Evolutionary conservation across 2,329 filamentous ascomycete species (phyloP).

Genomic region (Fusarium sublunatum): DNA sequence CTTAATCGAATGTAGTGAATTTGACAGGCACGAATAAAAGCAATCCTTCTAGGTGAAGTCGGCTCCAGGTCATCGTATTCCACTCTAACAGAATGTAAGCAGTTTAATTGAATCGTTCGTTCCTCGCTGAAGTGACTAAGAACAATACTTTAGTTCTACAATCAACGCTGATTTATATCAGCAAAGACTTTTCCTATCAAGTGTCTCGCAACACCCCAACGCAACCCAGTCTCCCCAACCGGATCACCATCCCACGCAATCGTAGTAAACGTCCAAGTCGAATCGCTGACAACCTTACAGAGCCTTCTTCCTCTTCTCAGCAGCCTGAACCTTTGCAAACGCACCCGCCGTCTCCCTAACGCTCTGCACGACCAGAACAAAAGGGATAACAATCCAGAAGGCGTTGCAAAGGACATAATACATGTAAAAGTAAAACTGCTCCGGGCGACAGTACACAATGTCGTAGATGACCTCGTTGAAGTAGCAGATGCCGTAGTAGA

Average conservation of each 20-base stretch:
- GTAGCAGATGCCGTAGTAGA: slow-evolving; percentile 63
- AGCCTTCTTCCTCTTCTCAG: slow-evolving; percentile 44
- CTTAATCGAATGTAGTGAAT: no score
- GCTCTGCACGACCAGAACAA: slow-evolving; percentile 48
- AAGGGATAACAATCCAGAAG: slow-evolving; percentile 65
- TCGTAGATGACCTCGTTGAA: slow-evolving; percentile 56
- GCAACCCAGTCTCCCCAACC: background rate
- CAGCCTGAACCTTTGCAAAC: slow-evolving; percentile 46
- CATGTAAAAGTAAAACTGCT: slow-evolving; percentile 63
- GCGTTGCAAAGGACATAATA: slow-evolving; percentile 65
- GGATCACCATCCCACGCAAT: background rate
- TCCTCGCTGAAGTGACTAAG: no score
- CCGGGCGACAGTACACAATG: slow-evolving; percentile 61
- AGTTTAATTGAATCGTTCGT: background rate
- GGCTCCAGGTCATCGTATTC: no score
- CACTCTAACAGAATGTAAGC: no score
- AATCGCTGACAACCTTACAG: background rate
- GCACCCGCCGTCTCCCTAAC: slow-evolving; percentile 40
- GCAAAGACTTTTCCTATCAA: background rate
- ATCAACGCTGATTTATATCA: background rate
- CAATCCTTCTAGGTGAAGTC: no score
- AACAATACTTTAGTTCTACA: background rate
- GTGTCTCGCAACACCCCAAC: no score
- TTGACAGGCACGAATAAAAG: no score
- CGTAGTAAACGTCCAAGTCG: background rate